Percentiles rank a stretch among this genome's conserved stretches.
These are phyloP conservation scores for Neckera pumila DNA, from an alignment of 225 moss, liverwort and hornwort genomes.

Conservation along the genomic window DNA sequence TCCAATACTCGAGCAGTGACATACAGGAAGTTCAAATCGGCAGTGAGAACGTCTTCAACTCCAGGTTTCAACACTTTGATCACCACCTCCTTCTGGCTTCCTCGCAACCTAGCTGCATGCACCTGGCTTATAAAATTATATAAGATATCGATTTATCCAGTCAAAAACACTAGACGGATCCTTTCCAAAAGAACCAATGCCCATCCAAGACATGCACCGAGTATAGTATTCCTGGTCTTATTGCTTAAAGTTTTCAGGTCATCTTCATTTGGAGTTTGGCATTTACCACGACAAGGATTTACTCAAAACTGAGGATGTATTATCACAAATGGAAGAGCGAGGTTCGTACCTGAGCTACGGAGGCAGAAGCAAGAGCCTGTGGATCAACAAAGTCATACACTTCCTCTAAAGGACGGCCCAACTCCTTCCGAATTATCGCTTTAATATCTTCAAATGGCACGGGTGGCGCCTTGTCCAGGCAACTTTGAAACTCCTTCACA, in stretches of 20 bases:
- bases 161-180: background rate
- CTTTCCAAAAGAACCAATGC: background rate
- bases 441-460: conserved; percentile 65
- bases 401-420: conserved; percentile 81
- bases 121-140: conserved; percentile 36
- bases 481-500: conserved; percentile 93
- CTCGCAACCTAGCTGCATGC: conserved; percentile 87
- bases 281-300: background rate
- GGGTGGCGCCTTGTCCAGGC: conserved; percentile 80
- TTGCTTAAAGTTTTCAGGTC: no score
- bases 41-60: conserved; percentile 73
- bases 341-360: conserved; percentile 71
- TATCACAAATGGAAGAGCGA: background rate
- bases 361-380: conserved; percentile 88
- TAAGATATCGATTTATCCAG: background rate
- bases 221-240: no score
- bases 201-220: no score
- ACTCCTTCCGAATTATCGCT: conserved; percentile 66
- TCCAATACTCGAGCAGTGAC: conserved; percentile 87
- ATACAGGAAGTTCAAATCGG: conserved; percentile 90
- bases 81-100: conserved; percentile 81
- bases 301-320: background rate
- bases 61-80: conserved; percentile 97
- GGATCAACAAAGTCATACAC: conserved; percentile 86
- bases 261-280: no score